These are phyloP conservation scores for Spathaspora arborariae DNA, from an alignment of 805 yeast species.

Conservation along the genomic window DNA sequence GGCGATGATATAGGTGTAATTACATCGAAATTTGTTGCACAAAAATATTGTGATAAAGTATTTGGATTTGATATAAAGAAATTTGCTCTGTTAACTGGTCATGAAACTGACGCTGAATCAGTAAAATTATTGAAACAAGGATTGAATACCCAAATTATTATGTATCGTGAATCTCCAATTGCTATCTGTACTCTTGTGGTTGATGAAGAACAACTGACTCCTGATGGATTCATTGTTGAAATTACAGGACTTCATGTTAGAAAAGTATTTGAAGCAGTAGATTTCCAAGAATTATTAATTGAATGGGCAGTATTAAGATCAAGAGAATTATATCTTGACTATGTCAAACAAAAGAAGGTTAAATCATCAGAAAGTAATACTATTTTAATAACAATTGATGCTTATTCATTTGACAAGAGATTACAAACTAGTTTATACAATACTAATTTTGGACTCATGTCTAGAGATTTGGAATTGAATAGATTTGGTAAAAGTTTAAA, in stretches of 20 bases:
- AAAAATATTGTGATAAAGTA: constrained; percentile 21
- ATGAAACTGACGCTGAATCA: constrained; percentile 16
- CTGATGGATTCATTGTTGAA: constrained; percentile 43
- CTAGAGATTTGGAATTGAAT: constrained; percentile 22
- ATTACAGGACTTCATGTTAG: constrained; percentile 62
- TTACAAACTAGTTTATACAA: constrained; percentile 33
- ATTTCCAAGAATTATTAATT: constrained; percentile 59
- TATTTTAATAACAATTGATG: constrained; percentile 43
- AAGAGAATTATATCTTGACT: constrained; percentile 32
- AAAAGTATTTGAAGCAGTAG: constrained; percentile 62
- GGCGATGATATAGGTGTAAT: constrained; percentile 46
- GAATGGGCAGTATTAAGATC: constrained; percentile 57
- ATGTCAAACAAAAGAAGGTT: constrained; percentile 23
- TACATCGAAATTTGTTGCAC: constrained; percentile 24
- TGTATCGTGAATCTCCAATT: constrained; percentile 70
- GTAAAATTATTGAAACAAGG: constrained; percentile 30
- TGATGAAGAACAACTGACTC: constrained; percentile 33
- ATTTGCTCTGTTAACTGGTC: constrained; percentile 33
- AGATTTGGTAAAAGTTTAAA: constrained; percentile 20
- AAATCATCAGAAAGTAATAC: constrained; percentile 24
- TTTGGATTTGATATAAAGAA: constrained; percentile 53
- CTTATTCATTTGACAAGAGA: constrained; percentile 48
- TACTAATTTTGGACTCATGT: constrained; percentile 42
- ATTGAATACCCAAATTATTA: constrained; percentile 50
- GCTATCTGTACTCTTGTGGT: constrained; percentile 53